These are phyloP conservation scores for Claviceps citrina DNA, from an alignment of 2,329 filamentous ascomycete species.

Conservation along the genomic window DNA sequence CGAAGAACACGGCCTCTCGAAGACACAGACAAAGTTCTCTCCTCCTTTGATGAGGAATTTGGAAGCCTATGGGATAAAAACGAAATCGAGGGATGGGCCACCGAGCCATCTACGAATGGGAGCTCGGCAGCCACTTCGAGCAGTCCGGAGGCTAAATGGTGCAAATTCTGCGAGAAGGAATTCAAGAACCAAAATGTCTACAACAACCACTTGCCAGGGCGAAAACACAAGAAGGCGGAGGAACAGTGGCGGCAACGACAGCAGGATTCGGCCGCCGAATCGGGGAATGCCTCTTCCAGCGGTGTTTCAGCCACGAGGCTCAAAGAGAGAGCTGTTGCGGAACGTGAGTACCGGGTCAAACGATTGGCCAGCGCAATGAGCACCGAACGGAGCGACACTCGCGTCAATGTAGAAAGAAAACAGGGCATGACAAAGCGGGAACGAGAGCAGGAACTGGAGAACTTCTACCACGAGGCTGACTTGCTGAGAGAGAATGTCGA, in stretches of 20 bases:
- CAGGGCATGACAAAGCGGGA: constrained; percentile 97
- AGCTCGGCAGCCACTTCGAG: constrained; percentile 14
- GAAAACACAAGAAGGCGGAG: constrained; percentile 68
- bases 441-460: constrained; percentile 83
- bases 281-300: constrained; percentile 13
- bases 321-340: constrained; percentile 82
- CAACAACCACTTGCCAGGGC: constrained; percentile 72
- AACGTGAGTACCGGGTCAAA: constrained; percentile 71
- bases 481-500: constrained; percentile 23
- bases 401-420: constrained; percentile 88
- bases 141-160: constrained; percentile 60
- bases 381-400: constrained; percentile 74
- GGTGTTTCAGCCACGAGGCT: constrained; percentile 36
- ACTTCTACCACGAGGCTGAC: constrained; percentile 44
- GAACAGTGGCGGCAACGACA: constrained; percentile 42
- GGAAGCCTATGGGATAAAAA: constrained; percentile 68
- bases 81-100: constrained; percentile 63
- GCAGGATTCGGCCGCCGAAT: constrained; percentile 20
- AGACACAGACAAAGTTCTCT: constrained; percentile 64
- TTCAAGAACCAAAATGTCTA: constrained; percentile 95
- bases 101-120: constrained; percentile 30
- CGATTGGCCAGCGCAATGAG: constrained; percentile 70
- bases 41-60: constrained; percentile 69
- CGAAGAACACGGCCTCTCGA: constrained; percentile 72
- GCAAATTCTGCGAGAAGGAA: constrained; percentile 79